Evolutionary conservation across 345 rosid genomes (phyloP).

Genomic region (Anacardium occidentale): DNA sequence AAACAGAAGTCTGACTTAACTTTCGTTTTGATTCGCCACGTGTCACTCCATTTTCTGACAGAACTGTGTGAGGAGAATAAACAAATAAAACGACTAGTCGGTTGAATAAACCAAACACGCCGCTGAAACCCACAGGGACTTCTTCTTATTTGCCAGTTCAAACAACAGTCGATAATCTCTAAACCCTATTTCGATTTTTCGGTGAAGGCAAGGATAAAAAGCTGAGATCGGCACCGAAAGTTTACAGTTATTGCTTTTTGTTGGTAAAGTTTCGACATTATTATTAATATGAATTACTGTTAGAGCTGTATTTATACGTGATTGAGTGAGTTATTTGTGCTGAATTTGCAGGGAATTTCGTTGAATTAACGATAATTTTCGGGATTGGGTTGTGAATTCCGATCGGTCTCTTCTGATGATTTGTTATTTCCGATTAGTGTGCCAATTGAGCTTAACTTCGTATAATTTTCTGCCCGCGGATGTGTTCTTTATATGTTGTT

Average conservation of each 20-base stretch:
- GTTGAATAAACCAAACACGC: neutral
- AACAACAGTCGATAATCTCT: neutral
- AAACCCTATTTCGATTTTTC: conserved; percentile 16
- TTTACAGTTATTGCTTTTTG: conserved; percentile 10
- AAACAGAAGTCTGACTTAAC: neutral
- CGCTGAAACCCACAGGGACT: conserved; percentile 12
- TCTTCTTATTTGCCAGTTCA: conserved; percentile 1
- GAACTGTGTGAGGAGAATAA: neutral
- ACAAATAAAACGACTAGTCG: neutral
- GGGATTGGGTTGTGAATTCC: conserved; percentile 27
- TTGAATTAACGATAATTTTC: neutral
- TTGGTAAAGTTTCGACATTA: conserved; percentile 19
- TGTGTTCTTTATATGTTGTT: conserved; percentile 71
- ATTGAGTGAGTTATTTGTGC: conserved; percentile 21
- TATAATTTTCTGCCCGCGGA: conserved; percentile 60
- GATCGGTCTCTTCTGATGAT: conserved; percentile 71
- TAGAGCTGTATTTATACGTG: neutral
- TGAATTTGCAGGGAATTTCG: conserved; percentile 31
- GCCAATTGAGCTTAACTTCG: conserved; percentile 49
- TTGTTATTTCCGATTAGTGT: conserved; percentile 54
- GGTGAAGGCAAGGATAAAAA: conserved; percentile 8
- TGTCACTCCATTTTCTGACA: neutral
- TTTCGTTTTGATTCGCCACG: conserved; percentile 1
- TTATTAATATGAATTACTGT: neutral
- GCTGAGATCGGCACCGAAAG: conserved; percentile 28